Evolutionary conservation across 1,139 yeast genomes (phyloP), one percentile per base, ranked within the genome.

Genomic region (Diutina catenulata): DNA sequence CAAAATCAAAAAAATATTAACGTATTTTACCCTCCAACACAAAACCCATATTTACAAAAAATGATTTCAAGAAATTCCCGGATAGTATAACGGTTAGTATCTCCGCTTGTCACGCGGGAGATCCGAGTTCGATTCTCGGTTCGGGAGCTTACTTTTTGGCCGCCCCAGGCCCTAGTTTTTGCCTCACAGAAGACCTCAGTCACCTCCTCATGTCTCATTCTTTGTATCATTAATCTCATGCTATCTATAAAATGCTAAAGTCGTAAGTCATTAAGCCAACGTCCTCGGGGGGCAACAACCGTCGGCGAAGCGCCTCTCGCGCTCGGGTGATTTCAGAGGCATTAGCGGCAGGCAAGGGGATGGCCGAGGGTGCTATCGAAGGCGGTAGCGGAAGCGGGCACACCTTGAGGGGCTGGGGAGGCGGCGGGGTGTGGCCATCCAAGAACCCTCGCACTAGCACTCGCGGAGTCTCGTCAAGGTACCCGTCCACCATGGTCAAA

Each of bases 401-500:
- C 43, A 5, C 14, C 22, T 28, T 46, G 47, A 7, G 11, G 11
- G 11, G n/a, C 11, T 6, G 13, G 5, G 11, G 28, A 7, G n/a
- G 28, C 28, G 13, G 11, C 7, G 28, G 13, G n/a, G n/a, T 25
- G n/a, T 6, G 11, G 6, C 28, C 37, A 7, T 9, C 7, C 13
- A 19, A n/a, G 19, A 15, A 26, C 3, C 8, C 16, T n/a, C 28
- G 7, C n/a, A n/a, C n/a, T n/a, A 35, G 5, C 3, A 15, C 13
- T 7, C 6, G 11, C 13, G 27, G 26, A 19, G 8, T 11, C 5
- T 13, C 16, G 37, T 65, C 71, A 31, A 50, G 53, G 42, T 53
- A 65, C 1, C 71, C 71, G 27, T 62, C 62, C 42, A 42, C 37
- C 36, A 47, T 1, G 54, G 43, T 16, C 45, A 39, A 5, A 33